Base-by-base conservation (phyloP, 2,329 filamentous ascomycete species). In the Decorospora gaudefroyi region DNA sequence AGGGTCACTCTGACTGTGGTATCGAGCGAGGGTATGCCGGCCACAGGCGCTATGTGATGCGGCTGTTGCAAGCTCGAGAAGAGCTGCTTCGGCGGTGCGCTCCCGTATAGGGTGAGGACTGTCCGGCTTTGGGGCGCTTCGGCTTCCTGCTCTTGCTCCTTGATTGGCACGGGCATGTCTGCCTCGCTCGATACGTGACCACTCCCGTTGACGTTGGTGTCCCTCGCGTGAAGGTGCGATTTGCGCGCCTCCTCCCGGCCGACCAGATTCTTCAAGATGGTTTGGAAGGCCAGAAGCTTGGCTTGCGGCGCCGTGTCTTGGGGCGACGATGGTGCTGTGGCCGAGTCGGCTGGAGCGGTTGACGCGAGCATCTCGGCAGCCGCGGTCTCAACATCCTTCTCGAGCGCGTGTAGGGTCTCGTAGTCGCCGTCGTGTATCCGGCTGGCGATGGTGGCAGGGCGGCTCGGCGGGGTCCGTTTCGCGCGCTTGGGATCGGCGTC, bases 31-130 rank as follows among this genome's bases (percentile, higher is more conserved):
- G 66, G 60, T 29, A 65, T 42, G 34, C 26, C 64, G n/a, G 65
- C 61, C 17, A 67, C 56, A 1, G 69, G 67, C 11, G 58, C 16
- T n/a, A 66, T 44, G 29, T 75, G 61, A 22, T 72, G 67, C 9
- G 75, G 72, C 41, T 80, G 77, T 53, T 87, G 88, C 35, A 96
- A 75, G 68, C 91, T 95, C 3, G 92, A 95, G 67, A 93, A 96
- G 3, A 96, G 76, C 48, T 92, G 87, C 57, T 84, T 86, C 23
- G 87, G 80, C 31, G 84, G 46, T 6, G 87, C 87, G 55, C 84
- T 87, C 41, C 88, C 90, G 55, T 84, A 85, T 1, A 95, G 75
- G 1, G 88, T 92, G 45, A 96, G 75, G 4, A 92, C 85, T 11
- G 83, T 74, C 50, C 76, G 78, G 42, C 79, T 74, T 35, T 74